Evolutionary conservation across 1,284 basidiomycete genomes (phyloP).

Genomic region (Rhodotorula sp.): DNA sequence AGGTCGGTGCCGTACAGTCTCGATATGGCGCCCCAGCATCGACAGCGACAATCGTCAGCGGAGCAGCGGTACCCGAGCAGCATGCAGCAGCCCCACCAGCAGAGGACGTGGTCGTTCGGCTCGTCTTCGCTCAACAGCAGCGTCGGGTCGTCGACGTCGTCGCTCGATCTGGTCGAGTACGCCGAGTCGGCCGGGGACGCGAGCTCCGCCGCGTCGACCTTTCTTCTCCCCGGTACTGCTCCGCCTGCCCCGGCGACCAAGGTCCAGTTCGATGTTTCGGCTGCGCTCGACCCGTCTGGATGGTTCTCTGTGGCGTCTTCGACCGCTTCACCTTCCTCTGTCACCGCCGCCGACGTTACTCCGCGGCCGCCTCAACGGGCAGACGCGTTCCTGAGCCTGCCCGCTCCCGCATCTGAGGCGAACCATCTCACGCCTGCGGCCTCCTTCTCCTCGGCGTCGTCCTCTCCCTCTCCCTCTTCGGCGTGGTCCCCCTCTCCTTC

Average conservation of each 20-base stretch:
- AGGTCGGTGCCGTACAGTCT: neutral
- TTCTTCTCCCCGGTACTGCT: neutral
- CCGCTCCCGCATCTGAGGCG: neutral
- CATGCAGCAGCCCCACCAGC: neutral
- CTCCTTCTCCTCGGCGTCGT: neutral
- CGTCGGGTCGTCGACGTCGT: neutral
- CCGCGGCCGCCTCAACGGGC: neutral
- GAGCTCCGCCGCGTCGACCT: neutral
- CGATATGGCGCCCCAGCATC: neutral
- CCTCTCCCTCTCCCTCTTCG: neutral
- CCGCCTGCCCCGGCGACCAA: neutral
- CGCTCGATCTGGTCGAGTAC: conserved; percentile 9
- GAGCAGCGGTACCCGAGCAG: neutral
- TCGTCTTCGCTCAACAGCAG: neutral
- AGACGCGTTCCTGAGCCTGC: neutral
- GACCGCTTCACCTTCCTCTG: neutral
- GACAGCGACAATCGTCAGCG: too few relatives aligned
- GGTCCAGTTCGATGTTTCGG: neutral
- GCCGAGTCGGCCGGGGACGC: neutral
- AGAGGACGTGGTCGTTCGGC: neutral
- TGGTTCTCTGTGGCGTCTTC: neutral
- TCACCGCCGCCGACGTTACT: neutral
- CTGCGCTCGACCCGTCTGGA: neutral
- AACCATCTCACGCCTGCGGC: neutral
- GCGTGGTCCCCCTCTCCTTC: neutral